Conservation (phyloP, 805 yeast genomes). For the Tetrapisispora nanseiensis region DNA sequence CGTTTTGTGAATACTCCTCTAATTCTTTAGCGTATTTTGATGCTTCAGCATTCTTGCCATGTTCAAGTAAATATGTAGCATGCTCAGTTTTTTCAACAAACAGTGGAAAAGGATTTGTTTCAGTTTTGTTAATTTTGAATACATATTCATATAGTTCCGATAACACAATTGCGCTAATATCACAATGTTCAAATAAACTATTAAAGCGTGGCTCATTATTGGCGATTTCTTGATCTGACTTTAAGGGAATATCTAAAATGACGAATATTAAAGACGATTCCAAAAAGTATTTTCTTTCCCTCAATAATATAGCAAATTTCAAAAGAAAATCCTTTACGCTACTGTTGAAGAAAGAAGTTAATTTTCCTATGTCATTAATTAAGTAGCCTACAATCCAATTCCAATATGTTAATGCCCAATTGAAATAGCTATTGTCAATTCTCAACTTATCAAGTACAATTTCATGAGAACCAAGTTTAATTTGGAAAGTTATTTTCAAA, state of each 20-base stretch:
- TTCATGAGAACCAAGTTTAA: slow-evolving; percentile 50
- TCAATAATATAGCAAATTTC: background rate
- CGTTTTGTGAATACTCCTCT: background rate
- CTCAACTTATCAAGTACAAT: slow-evolving; percentile 42
- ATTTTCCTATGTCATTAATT: slow-evolving; percentile 23
- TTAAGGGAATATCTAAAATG: background rate
- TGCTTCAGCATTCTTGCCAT: slow-evolving; percentile 47
- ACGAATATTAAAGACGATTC: background rate
- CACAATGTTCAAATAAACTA: background rate
- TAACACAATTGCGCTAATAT: background rate
- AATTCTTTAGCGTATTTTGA: background rate
- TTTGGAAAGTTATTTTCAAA: slow-evolving; percentile 49
- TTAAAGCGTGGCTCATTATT: background rate
- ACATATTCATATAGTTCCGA: background rate
- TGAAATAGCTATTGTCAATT: slow-evolving; percentile 31
- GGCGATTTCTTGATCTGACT: no score
- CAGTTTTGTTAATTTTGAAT: background rate
- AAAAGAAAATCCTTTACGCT: background rate
- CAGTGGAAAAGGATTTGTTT: background rate
- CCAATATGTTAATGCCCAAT: slow-evolving; percentile 46
- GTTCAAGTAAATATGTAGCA: background rate
- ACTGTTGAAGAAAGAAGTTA: background rate
- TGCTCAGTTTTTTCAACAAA: background rate
- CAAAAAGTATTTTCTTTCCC: background rate
- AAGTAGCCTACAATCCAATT: slow-evolving; percentile 36